Percentiles rank a stretch among this genome's conserved stretches.
These are phyloP conservation scores for Pythium vanterpoolii DNA, from an alignment of 352 stramenopile species.

Conservation along the genomic window DNA sequence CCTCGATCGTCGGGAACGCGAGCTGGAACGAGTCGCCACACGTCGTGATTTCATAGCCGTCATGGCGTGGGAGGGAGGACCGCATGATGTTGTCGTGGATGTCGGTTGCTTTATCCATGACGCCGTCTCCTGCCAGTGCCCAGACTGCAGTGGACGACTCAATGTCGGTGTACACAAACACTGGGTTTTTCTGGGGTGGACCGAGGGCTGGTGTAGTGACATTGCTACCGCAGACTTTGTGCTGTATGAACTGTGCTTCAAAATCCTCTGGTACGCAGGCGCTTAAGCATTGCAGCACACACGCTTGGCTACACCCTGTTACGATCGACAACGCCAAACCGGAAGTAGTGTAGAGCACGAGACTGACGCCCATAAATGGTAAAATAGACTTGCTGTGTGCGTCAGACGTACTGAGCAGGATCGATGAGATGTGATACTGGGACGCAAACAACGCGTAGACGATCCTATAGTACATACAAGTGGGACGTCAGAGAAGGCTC, in stretches of 20 bases:
- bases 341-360: constrained; percentile 1
- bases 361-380: constrained; percentile 3
- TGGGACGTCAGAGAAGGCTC: neutral
- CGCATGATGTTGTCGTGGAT: constrained; percentile 64
- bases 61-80: constrained; percentile 36
- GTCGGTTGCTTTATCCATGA: constrained; percentile 50
- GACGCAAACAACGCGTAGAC: constrained; percentile 21
- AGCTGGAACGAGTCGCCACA: constrained; percentile 66
- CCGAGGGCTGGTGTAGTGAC: constrained; percentile 15
- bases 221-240: constrained; percentile 12
- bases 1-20: constrained; percentile 56
- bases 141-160: constrained; percentile 68
- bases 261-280: constrained; percentile 4
- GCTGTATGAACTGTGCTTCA: constrained; percentile 10
- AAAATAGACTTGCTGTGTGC: neutral
- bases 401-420: neutral
- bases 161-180: constrained; percentile 82
- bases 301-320: constrained; percentile 6
- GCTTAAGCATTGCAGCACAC: neutral
- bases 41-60: constrained; percentile 76
- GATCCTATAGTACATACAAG: constrained; percentile 10
- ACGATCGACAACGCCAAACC: neutral
- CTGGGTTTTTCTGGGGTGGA: constrained; percentile 32
- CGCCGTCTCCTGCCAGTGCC: constrained; percentile 31
- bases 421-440: constrained; percentile 18